phyloP scores from a whole-genome alignment of 176 grass and related monocot genomes.

The Oropetium thomaeum region DNA sequence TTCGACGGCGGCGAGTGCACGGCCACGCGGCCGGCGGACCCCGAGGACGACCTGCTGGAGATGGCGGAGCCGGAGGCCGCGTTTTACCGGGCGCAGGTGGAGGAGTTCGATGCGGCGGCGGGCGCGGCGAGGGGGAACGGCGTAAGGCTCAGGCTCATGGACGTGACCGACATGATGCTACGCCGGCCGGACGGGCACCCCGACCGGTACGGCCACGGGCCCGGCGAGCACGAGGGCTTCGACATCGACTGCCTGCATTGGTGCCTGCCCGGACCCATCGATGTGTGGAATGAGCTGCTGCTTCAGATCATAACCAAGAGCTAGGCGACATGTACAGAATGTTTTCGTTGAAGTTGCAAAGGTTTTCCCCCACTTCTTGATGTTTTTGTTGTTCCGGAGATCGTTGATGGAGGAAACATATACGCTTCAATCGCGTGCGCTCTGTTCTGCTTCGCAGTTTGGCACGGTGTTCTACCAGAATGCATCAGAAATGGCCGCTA shows the following conservation, averaged over 20 bases:
- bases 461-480: background rate
- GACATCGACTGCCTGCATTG: constrained; percentile 83
- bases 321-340: background rate
- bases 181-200: constrained; percentile 67
- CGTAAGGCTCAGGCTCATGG: constrained; percentile 42
- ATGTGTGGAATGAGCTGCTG: constrained; percentile 81
- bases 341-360: no score
- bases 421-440: background rate
- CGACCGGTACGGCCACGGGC: constrained; percentile 58
- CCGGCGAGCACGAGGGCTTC: constrained; percentile 43
- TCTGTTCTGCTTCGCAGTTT: background rate
- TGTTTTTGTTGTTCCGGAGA: background rate
- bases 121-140: constrained; percentile 1
- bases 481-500: background rate
- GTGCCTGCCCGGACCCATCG: constrained; percentile 79
- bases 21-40: constrained; percentile 15
- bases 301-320: constrained; percentile 28
- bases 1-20: constrained; percentile 59
- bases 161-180: constrained; percentile 61
- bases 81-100: constrained; percentile 35
- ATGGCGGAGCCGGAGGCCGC: constrained; percentile 37
- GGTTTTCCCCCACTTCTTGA: background rate
- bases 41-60: constrained; percentile 34
- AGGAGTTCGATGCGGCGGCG: constrained; percentile 29
- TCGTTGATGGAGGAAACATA: background rate